A percentile compares a stretch with the other conserved stretches of the same genome.
Conservation (phyloP, 1,284 basidiomycete genomes). For the Apiotrichum veenhuisii region DNA sequence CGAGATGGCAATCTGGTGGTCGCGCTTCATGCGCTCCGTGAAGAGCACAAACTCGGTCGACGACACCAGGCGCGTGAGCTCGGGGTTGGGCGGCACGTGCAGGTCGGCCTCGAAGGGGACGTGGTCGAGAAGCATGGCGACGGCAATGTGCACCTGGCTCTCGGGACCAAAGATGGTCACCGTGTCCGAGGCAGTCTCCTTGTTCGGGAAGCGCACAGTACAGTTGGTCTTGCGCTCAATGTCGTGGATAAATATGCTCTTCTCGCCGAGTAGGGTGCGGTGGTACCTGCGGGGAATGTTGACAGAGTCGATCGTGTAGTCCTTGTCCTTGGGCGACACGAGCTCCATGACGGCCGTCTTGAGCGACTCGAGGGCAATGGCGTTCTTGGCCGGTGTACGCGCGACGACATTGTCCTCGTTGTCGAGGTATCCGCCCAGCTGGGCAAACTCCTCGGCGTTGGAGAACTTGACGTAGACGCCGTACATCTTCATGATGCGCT, state of each 20-base stretch:
- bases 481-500: slow-evolving; percentile 99
- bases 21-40: slow-evolving; percentile 80
- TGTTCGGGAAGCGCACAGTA: slow-evolving; percentile 88
- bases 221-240: slow-evolving; percentile 97
- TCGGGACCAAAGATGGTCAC: slow-evolving; percentile 93
- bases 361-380: slow-evolving; percentile 88
- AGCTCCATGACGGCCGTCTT: slow-evolving; percentile 97
- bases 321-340: slow-evolving; percentile 82
- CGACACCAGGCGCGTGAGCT: slow-evolving; percentile 68
- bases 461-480: slow-evolving; percentile 99
- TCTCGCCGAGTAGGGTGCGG: slow-evolving; percentile 89
- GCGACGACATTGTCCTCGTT: slow-evolving; percentile 99
- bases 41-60: slow-evolving; percentile 78
- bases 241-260: slow-evolving; percentile 93
- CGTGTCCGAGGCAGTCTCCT: slow-evolving; percentile 75
- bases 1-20: slow-evolving; percentile 83
- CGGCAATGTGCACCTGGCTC: slow-evolving; percentile 92
- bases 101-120: slow-evolving; percentile 97
- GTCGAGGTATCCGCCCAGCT: slow-evolving; percentile 90
- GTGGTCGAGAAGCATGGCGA: slow-evolving; percentile 91
- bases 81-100: slow-evolving; percentile 76
- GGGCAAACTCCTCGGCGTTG: slow-evolving; percentile 95
- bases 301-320: slow-evolving; percentile 74
- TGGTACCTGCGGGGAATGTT: slow-evolving; percentile 92
- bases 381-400: slow-evolving; percentile 95